Base-by-base conservation (phyloP, 257 asterid genomes). In the Mentha longifolia region DNA sequence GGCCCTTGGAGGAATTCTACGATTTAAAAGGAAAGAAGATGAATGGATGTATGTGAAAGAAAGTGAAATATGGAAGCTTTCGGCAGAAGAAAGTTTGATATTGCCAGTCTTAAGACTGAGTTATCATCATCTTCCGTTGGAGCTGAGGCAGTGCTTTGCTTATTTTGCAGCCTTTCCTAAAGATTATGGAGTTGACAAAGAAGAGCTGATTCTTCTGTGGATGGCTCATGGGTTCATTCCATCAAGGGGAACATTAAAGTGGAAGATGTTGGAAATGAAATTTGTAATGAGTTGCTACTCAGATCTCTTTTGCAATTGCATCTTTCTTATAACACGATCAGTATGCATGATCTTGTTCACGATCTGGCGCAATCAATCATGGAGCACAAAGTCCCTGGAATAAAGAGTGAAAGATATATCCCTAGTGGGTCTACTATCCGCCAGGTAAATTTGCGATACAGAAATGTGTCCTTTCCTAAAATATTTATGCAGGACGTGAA, bases 291-390 rank as follows among this genome's bases (percentile, higher is more conserved):
- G n/a, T n/a, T n/a, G n/a, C n/a, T n/a, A n/a, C n/a, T n/a, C n/a
- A n/a, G n/a, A n/a, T n/a, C n/a, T n/a, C n/a, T n/a, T n/a, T n/a
- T n/a, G n/a, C n/a, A n/a, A n/a, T n/a, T n/a, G 4, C 39, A 33
- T 33, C 37, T 3, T 4, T 0, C 0, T 6, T 4, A 20, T 35
- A 7, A 16, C 7, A 2, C 4, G 0, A 16, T 74, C 59, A 54
- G 20, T 31, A 74, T 81, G 79, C 85, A 81, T 7, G 85, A 74
- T 56, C 81, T 76, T 11, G 73, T 80, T 28, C 84, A 76, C 16
- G 85, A 80, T 78, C 78, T 80, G 9, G 85, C 85, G 30, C 68
- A 59, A n/a, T 77, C 82, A 43, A 25, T 80, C 46, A 60, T 66
- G 79, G 70, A 67, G 47, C 71, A 51, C 6, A 66, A 55, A 45